Evolutionary conservation across 2,329 filamentous ascomycete species (phyloP), one percentile per base, ranked within the genome.

Genomic region (Knoxdaviesia capensis): DNA sequence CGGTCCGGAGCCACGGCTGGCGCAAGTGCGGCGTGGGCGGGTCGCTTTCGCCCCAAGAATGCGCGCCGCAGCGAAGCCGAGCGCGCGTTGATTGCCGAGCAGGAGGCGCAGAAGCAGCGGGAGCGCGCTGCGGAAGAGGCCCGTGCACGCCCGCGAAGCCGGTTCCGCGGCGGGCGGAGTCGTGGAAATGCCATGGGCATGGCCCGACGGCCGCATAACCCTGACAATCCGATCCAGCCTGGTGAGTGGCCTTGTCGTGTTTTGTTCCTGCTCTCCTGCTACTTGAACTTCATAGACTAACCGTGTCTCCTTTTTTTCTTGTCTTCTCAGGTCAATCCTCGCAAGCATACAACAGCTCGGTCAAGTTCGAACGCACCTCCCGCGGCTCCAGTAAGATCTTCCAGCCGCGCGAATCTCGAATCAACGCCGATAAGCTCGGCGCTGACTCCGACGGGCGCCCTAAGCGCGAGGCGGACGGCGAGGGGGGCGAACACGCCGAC

Each of bases 401-500:
- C 39, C 47, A 51, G 33, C 49, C 52, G 43, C 55, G 59, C 45
- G 66, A 72, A 46, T 49, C 60, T 33, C 58, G 71, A 53, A 67
- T 74, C 52, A 72, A 74, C 48, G 66, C 69, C 48, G 70, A 75
- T 49, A 61, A 64, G 43, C 66, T 75, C 39, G 68, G 67, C 48
- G 51, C 54, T 40, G 55, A 63, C 55, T 48, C 59, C 41, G 50
- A 60, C 43, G n/a, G n/a, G n/a, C n/a, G n/a, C n/a, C n/a, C n/a
- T n/a, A n/a, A n/a, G n/a, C n/a, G n/a, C n/a, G 48, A 62, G 31
- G 62, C 62, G 20, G 63, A 68, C 33, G 54, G 66, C 39, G 59
- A 63, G 28, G n/a, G n/a, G n/a, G n/a, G n/a, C n/a, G 63, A 62
- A n/a, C 62, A 68, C 32, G 54, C 65, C 39, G 58, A 62, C 40